Conservation (phyloP, 441 rosid species). For the Populus trichocarpa region DNA sequence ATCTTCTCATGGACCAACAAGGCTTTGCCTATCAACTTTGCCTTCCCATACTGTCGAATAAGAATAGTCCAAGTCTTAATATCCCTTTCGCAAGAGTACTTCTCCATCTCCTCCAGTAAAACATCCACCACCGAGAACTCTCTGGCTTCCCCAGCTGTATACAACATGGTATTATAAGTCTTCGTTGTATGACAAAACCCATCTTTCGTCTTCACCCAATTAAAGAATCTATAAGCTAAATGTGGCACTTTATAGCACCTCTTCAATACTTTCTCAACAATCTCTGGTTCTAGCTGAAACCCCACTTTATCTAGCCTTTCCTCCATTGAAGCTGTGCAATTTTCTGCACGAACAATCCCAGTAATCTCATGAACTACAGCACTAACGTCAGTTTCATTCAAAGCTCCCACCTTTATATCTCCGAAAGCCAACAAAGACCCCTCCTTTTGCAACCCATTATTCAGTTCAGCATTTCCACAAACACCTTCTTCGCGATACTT, state of each 20-base stretch:
- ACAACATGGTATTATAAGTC: conserved; percentile 50
- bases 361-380: conserved; percentile 51
- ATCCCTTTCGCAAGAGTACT: conserved; percentile 41
- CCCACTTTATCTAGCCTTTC: conserved; percentile 47
- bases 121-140: conserved; percentile 42
- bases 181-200: conserved; percentile 40
- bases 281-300: conserved; percentile 40
- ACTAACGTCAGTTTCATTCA: conserved; percentile 37
- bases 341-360: conserved; percentile 45
- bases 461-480: conserved; percentile 44
- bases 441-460: conserved; percentile 9
- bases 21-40: conserved; percentile 54
- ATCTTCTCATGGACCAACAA: conserved; percentile 52
- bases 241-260: conserved; percentile 77
- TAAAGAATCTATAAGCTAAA: conserved; percentile 64
- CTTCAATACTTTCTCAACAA: conserved; percentile 69
- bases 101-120: conserved; percentile 63
- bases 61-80: conserved; percentile 64
- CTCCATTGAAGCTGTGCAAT: conserved; percentile 45
- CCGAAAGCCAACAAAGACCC: conserved; percentile 9
- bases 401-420: conserved; percentile 15
- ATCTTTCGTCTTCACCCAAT: conserved; percentile 53
- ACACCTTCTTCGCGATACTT: conserved; percentile 34
- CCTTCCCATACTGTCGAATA: conserved; percentile 52
- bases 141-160: conserved; percentile 53